Evolutionary conservation across 1,284 basidiomycete genomes (phyloP).

Genomic region (Stygiomarasmius scandens): DNA sequence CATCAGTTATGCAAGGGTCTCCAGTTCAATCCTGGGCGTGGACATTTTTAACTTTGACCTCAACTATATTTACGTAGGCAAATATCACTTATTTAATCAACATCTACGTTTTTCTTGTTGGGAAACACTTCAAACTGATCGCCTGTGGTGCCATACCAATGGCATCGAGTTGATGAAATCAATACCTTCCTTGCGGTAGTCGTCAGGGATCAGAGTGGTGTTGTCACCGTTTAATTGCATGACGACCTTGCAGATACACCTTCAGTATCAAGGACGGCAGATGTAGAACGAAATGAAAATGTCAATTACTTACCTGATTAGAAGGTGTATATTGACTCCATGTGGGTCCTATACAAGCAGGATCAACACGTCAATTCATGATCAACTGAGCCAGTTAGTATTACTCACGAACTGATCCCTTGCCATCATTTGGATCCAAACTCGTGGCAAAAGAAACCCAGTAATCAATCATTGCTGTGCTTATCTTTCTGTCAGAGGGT

Average conservation of each 20-base stretch:
- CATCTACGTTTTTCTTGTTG: too few relatives aligned
- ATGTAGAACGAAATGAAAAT: not conserved
- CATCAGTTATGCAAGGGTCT: not conserved
- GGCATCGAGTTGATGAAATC: conserved; percentile 39
- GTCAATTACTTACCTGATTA: conserved; percentile 25
- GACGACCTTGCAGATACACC: conserved; percentile 26
- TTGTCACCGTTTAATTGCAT: conserved; percentile 42
- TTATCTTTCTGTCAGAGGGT: conserved; percentile 31
- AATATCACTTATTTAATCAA: too few relatives aligned
- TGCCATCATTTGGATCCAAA: conserved; percentile 51
- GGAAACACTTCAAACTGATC: not conserved
- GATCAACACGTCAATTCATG: not conserved
- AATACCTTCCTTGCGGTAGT: conserved; percentile 37
- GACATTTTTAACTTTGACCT: not conserved
- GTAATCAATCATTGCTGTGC: conserved; percentile 48
- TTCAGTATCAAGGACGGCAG: not conserved
- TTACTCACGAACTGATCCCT: conserved; percentile 36
- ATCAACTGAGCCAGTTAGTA: not conserved
- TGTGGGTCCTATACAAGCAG: conserved; percentile 31
- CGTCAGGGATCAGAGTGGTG: conserved; percentile 38
- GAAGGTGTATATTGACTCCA: conserved; percentile 38
- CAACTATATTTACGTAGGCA: not conserved
- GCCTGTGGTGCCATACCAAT: conserved; percentile 27
- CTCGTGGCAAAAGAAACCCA: conserved; percentile 55
- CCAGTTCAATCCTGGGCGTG: not conserved